A percentile compares a stretch with the other conserved stretches of the same genome.
These are phyloP conservation scores for Penicillium soppii DNA, from an alignment of 495 filamentous ascomycete genomes.

Conservation along the genomic window DNA sequence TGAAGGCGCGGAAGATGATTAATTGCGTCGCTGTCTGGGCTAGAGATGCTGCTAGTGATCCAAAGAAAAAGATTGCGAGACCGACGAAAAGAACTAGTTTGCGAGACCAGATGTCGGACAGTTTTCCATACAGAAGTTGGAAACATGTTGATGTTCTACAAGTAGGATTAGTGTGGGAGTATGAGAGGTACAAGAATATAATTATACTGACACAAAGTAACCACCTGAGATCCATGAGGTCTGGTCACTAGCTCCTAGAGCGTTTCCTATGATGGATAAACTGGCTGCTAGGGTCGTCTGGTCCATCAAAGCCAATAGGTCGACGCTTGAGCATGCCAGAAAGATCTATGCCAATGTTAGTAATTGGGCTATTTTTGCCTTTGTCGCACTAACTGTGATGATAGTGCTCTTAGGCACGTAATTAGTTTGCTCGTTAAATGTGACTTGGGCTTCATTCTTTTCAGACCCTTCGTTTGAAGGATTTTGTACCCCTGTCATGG, in stretches of 20 bases:
- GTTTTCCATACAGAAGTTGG: slow-evolving; percentile 53
- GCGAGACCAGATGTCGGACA: slow-evolving; percentile 59
- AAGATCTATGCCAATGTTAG: slow-evolving; percentile 42
- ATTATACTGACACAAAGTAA: slow-evolving; percentile 48
- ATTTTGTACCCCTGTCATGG: slow-evolving; percentile 16
- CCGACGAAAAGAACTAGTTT: slow-evolving; percentile 52
- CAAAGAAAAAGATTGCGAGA: slow-evolving; percentile 53
- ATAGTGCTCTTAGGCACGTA: slow-evolving; percentile 52
- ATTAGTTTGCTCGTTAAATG: slow-evolving; percentile 57
- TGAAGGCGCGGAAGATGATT: slow-evolving; percentile 54
- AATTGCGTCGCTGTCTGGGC: slow-evolving; percentile 51
- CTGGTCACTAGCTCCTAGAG: slow-evolving; percentile 46
- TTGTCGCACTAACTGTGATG: slow-evolving; percentile 39
- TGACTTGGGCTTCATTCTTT: slow-evolving; percentile 16
- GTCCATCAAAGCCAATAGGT: slow-evolving; percentile 54
- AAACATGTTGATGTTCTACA: slow-evolving; percentile 54
- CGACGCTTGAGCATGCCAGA: slow-evolving; percentile 54
- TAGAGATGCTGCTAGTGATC: slow-evolving; percentile 52
- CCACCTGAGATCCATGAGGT: slow-evolving; percentile 54
- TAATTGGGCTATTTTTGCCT: not conserved
- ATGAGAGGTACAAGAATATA: not conserved
- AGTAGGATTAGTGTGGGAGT: not conserved
- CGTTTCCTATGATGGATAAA: slow-evolving; percentile 50
- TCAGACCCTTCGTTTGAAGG: not conserved
- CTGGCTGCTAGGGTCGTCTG: slow-evolving; percentile 54